These are phyloP conservation scores for Fusarium verrucosum DNA, from an alignment of 2,329 filamentous ascomycete species.

Conservation along the genomic window DNA sequence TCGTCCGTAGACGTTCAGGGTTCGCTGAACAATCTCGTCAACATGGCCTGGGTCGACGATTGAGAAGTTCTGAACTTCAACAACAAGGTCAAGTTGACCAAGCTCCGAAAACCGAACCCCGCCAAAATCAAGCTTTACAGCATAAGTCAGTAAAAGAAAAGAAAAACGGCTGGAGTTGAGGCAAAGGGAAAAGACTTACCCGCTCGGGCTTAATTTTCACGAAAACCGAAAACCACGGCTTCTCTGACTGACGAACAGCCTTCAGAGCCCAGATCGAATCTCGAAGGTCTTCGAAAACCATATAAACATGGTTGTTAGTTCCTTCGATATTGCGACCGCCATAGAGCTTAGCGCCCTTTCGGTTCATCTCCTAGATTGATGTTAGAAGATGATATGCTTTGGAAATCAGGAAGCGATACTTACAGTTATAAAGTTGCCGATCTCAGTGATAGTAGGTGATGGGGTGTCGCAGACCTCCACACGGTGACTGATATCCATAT, in stretches of 20 bases:
- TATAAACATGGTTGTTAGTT: slow-evolving; percentile 56
- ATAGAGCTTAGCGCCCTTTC: slow-evolving; percentile 47
- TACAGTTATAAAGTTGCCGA: slow-evolving; percentile 59
- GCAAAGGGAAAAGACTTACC: slow-evolving; percentile 10
- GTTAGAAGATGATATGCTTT: slow-evolving; percentile 16
- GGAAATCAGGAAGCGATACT: slow-evolving; percentile 21
- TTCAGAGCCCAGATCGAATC: slow-evolving; percentile 64
- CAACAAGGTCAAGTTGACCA: slow-evolving; percentile 47
- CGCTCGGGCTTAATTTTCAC: slow-evolving; percentile 18
- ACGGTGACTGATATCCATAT: slow-evolving; percentile 57
- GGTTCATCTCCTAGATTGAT: slow-evolving; percentile 51
- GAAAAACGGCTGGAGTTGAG: too few relatives aligned
- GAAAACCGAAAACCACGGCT: slow-evolving; percentile 55
- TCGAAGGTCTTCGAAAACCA: slow-evolving; percentile 68
- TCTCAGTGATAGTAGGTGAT: slow-evolving; percentile 48
- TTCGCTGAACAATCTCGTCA: slow-evolving; percentile 44
- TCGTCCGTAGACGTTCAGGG: slow-evolving; percentile 59
- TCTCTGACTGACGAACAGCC: slow-evolving; percentile 55
- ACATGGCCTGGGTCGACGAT: slow-evolving; percentile 48
- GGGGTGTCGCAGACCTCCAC: slow-evolving; percentile 53
- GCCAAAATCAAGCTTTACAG: background rate
- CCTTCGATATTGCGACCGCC: slow-evolving; percentile 52
- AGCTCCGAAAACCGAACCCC: slow-evolving; percentile 20
- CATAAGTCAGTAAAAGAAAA: background rate
- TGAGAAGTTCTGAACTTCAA: slow-evolving; percentile 30